A percentile compares a stretch with the other conserved stretches of the same genome.
phyloP scores from a whole-genome alignment of 2,329 filamentous ascomycete genomes.

The Ophiostoma ulmi region DNA sequence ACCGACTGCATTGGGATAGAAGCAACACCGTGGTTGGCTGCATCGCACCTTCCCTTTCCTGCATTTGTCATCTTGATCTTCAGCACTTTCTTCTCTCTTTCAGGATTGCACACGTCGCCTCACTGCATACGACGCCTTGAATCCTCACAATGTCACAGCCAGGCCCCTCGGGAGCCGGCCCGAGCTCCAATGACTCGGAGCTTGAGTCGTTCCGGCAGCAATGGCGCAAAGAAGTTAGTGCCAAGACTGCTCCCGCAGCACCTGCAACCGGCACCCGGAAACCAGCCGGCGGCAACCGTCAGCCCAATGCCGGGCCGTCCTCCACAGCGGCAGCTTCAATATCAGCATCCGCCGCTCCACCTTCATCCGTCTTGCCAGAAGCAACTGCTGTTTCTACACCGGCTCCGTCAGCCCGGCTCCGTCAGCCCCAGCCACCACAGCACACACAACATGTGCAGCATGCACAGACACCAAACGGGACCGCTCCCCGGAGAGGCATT shows the following conservation, averaged over 20 bases:
- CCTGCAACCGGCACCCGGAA: background rate
- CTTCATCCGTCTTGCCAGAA: background rate
- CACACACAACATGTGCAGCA: background rate
- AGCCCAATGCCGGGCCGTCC: background rate
- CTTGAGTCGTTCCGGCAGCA: slow-evolving; percentile 79
- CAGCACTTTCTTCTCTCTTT: background rate
- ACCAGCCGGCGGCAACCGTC: background rate
- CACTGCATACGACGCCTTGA: background rate
- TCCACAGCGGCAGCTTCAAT: background rate
- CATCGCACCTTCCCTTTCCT: background rate
- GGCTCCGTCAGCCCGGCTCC: background rate
- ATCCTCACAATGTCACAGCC: slow-evolving; percentile 21
- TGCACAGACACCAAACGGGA: background rate
- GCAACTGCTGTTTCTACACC: background rate
- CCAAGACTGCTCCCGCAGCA: slow-evolving; percentile 31
- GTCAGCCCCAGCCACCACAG: background rate
- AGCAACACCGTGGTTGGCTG: slow-evolving; percentile 25
- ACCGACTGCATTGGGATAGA: background rate
- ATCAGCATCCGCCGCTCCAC: background rate
- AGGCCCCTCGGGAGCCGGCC: background rate
- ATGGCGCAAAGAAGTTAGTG: slow-evolving; percentile 75
- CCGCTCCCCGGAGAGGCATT: background rate
- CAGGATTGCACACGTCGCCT: background rate
- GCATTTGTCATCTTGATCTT: slow-evolving; percentile 22
- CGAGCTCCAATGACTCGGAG: slow-evolving; percentile 53